Evolutionary conservation across 2,329 filamentous ascomycete genomes (phyloP), one percentile per base, ranked within the genome.

Genomic region (Diplodia sapinea): DNA sequence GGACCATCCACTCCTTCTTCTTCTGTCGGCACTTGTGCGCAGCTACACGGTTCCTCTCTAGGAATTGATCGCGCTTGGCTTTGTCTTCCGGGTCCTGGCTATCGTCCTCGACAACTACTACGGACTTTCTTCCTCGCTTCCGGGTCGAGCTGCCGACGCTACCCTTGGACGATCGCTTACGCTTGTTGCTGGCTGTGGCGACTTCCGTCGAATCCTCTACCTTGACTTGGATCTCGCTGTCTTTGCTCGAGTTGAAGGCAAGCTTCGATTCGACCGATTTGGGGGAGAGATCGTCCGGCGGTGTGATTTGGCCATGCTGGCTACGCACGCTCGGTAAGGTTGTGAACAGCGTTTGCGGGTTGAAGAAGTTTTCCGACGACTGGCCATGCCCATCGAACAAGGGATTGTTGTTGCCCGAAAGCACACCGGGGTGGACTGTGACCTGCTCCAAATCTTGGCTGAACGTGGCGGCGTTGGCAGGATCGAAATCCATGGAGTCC

Each of bases 1-100:
- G 73, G 66, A 82, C 79, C 43, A 83, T 84, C 72, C 85, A 85
- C 69, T 85, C 83, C 76, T 88, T 88, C 77, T 88, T 87, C 79
- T 91, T 91, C 73, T 89, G 86, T 3, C 90, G 86, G 73, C 90
- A 93, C 74, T 92, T 92, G 75, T 88, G 90, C 1, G 91, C 90
- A 0, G 91, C 90, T 2, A 90, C 80, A 11, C 90, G 84, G 75
- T 93, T 93, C 69, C 90, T 86, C 77, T 91, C 88, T 0, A 92
- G 82, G 71, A 69, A 66, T 4, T 54, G 36, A n/a, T 68, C 52
- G 15, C 68, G 61, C 36, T 62, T 68, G 8, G 54, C 54, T 11
- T 29, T 31, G 13, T 57, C 50, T n/a, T 68, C 66, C 4, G 66
- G 47, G n/a, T 62, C 43, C 33, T 63, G 20, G 7, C 29, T 36